A percentile compares a stretch with the other conserved stretches of the same genome.
Evolutionary conservation across 805 yeast genomes (phyloP).

Genomic region (Yamadazyma nakazawae): DNA sequence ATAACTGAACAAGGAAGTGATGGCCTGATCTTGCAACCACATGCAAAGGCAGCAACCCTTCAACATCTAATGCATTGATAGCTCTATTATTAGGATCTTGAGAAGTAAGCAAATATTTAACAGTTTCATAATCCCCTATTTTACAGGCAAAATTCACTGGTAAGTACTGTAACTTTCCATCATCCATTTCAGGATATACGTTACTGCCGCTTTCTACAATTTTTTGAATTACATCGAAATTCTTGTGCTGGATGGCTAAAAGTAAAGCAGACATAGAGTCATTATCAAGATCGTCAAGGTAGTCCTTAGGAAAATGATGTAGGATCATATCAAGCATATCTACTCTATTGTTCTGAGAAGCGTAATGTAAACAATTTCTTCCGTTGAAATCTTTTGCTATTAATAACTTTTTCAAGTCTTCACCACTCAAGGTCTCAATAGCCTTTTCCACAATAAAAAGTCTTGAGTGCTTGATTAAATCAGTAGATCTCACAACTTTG

Average conservation of each 20-base stretch:
- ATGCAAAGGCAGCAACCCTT: constrained; percentile 85
- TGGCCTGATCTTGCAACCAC: constrained; percentile 86
- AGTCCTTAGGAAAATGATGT: constrained; percentile 30
- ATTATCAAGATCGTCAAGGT: constrained; percentile 57
- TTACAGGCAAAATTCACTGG: constrained; percentile 88
- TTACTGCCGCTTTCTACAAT: constrained; percentile 34
- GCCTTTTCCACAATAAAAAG: constrained; percentile 34
- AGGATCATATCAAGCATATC: constrained; percentile 44
- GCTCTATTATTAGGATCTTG: constrained; percentile 20
- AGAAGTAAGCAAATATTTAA: constrained; percentile 53
- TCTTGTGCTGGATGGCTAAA: constrained; percentile 69
- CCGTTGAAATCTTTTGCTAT: constrained; percentile 61
- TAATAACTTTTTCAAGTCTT: constrained; percentile 21
- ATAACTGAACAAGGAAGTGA: constrained; percentile 59
- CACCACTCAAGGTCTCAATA: constrained; percentile 20
- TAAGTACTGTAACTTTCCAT: constrained; percentile 57
- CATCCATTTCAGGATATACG: constrained; percentile 44
- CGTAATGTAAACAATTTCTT: constrained; percentile 83
- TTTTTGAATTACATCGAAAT: constrained; percentile 40
- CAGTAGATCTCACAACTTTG: constrained; percentile 31
- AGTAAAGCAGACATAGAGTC: constrained; percentile 81
- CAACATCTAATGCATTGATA: constrained; percentile 67
- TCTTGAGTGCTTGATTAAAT: constrained; percentile 37
- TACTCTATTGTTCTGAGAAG: constrained; percentile 54
- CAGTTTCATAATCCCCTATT: constrained; percentile 70